Conservation (phyloP, 192 early-diverging fungal genomes). For the Oehlia diaphana region DNA sequence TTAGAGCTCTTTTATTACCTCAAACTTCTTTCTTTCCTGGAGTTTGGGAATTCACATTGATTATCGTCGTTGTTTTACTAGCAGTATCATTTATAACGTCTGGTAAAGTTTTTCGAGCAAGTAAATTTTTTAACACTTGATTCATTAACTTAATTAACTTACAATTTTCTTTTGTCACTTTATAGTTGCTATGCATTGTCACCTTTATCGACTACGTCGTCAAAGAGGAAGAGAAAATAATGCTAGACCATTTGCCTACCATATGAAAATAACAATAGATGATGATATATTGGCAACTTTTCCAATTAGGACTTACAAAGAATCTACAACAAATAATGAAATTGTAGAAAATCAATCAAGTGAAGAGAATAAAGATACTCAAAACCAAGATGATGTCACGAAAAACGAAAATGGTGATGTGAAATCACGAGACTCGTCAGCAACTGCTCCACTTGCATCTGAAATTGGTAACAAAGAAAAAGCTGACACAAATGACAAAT, state of each 20-base stretch:
- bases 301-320: neutral
- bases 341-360: neutral
- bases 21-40: slow-evolving; percentile 1
- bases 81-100: slow-evolving; percentile 9
- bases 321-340: neutral
- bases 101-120: neutral
- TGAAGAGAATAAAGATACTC: neutral
- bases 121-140: too few relatives aligned
- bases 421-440: neutral
- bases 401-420: neutral
- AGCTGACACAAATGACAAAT: neutral
- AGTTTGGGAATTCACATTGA: slow-evolving; percentile 9
- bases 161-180: neutral
- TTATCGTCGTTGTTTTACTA: slow-evolving; percentile 8
- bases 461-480: neutral
- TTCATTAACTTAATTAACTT: neutral
- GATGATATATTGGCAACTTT: neutral
- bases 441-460: neutral
- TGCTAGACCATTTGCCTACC: neutral
- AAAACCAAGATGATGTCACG: neutral
- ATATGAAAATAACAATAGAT: neutral
- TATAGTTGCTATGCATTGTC: slow-evolving; percentile 20
- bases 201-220: slow-evolving; percentile 9
- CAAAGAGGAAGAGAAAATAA: neutral
- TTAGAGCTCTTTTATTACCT: neutral